Base-by-base conservation (phyloP, 176 grass and related monocot genomes). In the Eleusine indica region DNA sequence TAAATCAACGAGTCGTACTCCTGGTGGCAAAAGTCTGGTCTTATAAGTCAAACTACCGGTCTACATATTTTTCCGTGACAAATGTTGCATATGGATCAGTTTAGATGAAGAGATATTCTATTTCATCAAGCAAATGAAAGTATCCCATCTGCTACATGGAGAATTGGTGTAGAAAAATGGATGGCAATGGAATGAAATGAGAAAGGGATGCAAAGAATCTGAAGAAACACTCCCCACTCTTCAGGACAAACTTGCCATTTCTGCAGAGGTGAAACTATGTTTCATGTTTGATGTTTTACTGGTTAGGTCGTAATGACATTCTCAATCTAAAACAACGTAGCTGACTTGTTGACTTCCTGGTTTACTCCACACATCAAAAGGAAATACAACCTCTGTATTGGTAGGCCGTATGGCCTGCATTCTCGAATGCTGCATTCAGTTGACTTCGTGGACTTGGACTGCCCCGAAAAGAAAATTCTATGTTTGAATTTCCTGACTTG, bases 391-490 rank as follows among this genome's bases (percentile, higher is more conserved):
- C 15, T 37, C 29, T 11, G 9, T 6, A 32, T 4, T 19, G 44
- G 28, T 53, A 35, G 28, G 48, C 3, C 29, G 15, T 74, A 51
- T 53, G 9, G 2, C 60, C 60, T 29, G 30, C 60, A 32, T 30
- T 65, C 10, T 25, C 9, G 6, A 25, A 5, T 66, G 63, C 0
- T 66, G 15, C 22, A 29, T 63, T 35, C 29, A 15, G 63, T 66
- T 37, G 64, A 13, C 3, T 71, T 73, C 48, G 71, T 74, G 46
- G 71, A 74, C 71, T 53, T 75, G 72, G 72, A 75, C 49, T 56
- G 29, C 0, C 3, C 72, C 48, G 6, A 17, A 18, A 75, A 75
- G 9, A 35, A 13, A 53, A 53, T 32, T 38, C 28, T 4, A 37
- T 12, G 17, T 39, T 38, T 38, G 8, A 75, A 57, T 38, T 39